Evolutionary conservation across 176 grass and related monocot genomes (phyloP).

Genomic region (Ananas comosus): DNA sequence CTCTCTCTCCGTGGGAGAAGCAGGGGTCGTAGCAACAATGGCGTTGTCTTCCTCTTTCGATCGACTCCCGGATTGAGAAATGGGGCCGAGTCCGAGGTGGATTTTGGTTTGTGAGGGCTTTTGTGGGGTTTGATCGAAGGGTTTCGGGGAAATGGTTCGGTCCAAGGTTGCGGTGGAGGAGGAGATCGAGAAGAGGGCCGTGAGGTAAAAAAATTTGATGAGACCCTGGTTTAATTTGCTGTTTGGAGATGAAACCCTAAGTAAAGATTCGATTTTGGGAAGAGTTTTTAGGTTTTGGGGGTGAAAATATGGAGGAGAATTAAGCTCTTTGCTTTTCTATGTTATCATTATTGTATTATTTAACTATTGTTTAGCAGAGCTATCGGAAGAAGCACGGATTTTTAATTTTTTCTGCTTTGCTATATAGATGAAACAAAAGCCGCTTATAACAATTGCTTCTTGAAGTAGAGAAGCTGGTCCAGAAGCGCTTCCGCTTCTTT

Average conservation of each 20-base stretch:
- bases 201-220: background rate
- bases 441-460: too few species aligned
- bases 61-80: too few species aligned
- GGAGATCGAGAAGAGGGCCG: constrained; percentile 2
- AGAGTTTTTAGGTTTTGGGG: background rate
- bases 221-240: background rate
- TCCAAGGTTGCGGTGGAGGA: background rate
- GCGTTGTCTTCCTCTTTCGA: too few species aligned
- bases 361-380: too few species aligned
- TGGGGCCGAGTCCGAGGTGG: background rate
- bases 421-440: too few species aligned
- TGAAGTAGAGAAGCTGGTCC: too few species aligned
- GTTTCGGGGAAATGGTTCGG: background rate
- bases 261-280: background rate
- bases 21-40: too few species aligned
- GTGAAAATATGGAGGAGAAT: background rate
- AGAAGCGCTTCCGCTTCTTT: too few species aligned
- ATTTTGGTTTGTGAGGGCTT: background rate
- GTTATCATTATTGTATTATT: background rate
- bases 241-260: background rate
- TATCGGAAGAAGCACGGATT: too few species aligned
- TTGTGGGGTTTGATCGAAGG: background rate
- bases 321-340: background rate
- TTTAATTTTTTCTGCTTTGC: too few species aligned
- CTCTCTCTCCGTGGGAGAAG: too few species aligned